phyloP scores from a whole-genome alignment of 768 basidiomycete genomes.

The Piloderma croceum region DNA sequence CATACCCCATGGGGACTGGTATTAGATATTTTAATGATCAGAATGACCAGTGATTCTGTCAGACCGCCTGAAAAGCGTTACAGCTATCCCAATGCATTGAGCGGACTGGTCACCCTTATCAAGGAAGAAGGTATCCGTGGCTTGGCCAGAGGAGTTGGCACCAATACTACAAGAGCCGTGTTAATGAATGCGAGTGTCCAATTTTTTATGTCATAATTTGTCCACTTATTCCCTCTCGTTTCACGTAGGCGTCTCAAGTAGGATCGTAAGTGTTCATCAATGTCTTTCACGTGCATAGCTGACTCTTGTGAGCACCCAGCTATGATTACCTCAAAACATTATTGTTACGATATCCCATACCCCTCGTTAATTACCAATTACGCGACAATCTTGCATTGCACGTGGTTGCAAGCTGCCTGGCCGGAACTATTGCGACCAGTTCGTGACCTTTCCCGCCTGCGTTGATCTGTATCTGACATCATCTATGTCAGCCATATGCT shows the following conservation, averaged over 20 bases:
- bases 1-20: not conserved
- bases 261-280: slow-evolving; percentile 57
- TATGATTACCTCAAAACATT: slow-evolving; percentile 73
- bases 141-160: slow-evolving; percentile 67
- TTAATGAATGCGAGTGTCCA: slow-evolving; percentile 64
- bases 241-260: slow-evolving; percentile 67
- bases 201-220: slow-evolving; percentile 5
- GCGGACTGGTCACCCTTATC: slow-evolving; percentile 61
- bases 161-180: slow-evolving; percentile 64
- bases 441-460: slow-evolving; percentile 16
- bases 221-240: slow-evolving; percentile 3
- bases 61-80: slow-evolving; percentile 71
- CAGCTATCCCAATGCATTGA: slow-evolving; percentile 73
- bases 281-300: slow-evolving; percentile 4
- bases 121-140: slow-evolving; percentile 66
- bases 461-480: not conserved
- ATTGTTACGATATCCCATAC: slow-evolving; percentile 47
- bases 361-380: slow-evolving; percentile 54
- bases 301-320: slow-evolving; percentile 28
- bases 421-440: slow-evolving; percentile 79
- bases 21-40: slow-evolving; percentile 65
- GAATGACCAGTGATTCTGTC: slow-evolving; percentile 85
- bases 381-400: slow-evolving; percentile 65
- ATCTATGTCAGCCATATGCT: slow-evolving; percentile 57
- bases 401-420: slow-evolving; percentile 57